Evolutionary conservation across 2,329 filamentous ascomycete genomes (phyloP).

Genomic region (Pyrenophora teres): DNA sequence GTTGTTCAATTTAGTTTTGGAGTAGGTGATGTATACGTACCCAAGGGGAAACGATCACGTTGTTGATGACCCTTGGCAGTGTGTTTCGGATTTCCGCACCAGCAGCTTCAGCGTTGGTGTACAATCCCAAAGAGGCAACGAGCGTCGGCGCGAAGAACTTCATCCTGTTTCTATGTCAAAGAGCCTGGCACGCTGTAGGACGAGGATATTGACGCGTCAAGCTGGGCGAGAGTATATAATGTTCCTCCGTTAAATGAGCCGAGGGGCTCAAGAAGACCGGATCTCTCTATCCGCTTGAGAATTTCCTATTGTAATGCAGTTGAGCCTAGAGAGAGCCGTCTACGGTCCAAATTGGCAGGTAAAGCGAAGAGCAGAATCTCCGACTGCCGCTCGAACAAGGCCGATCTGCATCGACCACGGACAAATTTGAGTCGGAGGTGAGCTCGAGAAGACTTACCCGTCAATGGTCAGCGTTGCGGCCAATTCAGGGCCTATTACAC

Average conservation of each 20-base stretch:
- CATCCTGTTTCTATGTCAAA: constrained; percentile 9
- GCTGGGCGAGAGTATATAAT: constrained; percentile 5
- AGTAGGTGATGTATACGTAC: constrained; percentile 3
- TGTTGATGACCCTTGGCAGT: not conserved
- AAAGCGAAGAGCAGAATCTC: not conserved
- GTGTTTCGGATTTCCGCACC: not conserved
- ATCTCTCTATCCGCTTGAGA: not conserved
- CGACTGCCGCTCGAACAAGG: not conserved
- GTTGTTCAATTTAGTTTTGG: not conserved
- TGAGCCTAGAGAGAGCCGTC: not conserved
- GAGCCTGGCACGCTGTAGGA: constrained; percentile 8
- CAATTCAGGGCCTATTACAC: not conserved
- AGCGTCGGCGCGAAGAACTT: constrained; percentile 8
- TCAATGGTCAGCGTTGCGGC: not conserved
- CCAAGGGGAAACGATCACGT: constrained; percentile 5
- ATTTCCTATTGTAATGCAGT: not conserved
- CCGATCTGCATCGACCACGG: not conserved
- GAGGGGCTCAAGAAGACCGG: not conserved
- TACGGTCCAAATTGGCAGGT: not conserved
- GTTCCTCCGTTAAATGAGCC: not conserved
- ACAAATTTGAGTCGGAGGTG: not conserved
- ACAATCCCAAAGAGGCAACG: constrained; percentile 5
- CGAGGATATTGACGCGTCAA: constrained; percentile 4
- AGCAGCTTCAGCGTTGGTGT: not conserved
- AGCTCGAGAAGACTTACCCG: not conserved